Evolutionary conservation across 169 alveolate genomes (phyloP), one percentile per base, ranked within the genome.

Genomic region (Theileria orientalis): DNA sequence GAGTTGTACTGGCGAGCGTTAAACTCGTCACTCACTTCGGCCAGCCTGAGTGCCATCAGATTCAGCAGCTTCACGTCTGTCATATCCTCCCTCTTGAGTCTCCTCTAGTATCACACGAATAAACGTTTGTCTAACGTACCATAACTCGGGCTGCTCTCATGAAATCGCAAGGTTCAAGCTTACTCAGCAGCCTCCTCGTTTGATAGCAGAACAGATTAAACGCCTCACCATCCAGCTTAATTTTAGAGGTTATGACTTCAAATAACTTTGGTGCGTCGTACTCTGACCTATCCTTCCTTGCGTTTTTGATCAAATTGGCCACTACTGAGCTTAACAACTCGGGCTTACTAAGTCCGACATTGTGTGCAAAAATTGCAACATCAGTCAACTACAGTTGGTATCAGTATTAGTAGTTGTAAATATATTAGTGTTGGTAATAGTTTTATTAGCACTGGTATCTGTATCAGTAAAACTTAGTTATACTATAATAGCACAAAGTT

Each of bases 131-230:
- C 30, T 60, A 62, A 66, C 87, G 30, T 35, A 86, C 92, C 82
- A 92, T 64, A 7, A 91, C 87, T 27, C 95, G 69, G 3, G 92
- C 71, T 14, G 77, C 68, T 19, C 94, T 71, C 37, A 72, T 70
- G 47, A 70, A 88, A 63, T 92, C 95, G 40, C 73, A 76, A 2
- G 95, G 95, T 75, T 90, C 94, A 32, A 92, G 83, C 56, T 66
- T 72, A 66, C 82, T 79, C 32, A 92, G 54, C 71, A 86, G 79
- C 5, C 85, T 44, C 63, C 86, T 89, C 33, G 83, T 32, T 60
- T 83, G 90, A 37, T 80, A 78, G 69, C 91, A 83, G 25, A 91
- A 69, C 23, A 75, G 69, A n/a, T 79, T 59, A 74, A 90, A 91
- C 29, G 83, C 37, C n/a, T 61, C 70, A n/a, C 13, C 79, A 61